Percentiles rank a stretch among this genome's conserved stretches.
phyloP scores from a whole-genome alignment of 257 asterid species.

The Plantago ovata region DNA sequence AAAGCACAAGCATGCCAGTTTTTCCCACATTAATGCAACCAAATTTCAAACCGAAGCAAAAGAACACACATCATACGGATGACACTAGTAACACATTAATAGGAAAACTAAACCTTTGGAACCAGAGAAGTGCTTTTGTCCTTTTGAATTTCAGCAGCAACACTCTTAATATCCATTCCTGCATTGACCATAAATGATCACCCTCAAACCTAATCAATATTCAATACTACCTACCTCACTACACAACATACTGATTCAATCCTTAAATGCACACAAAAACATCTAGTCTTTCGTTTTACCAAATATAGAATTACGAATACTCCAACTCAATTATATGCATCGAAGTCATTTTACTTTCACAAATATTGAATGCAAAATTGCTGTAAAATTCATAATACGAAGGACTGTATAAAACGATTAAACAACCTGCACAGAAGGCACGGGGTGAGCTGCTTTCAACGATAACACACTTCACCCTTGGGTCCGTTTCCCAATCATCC shows the following conservation, averaged over 20 bases:
- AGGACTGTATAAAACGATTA: background rate
- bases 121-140: conserved; percentile 81
- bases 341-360: no score
- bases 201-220: conserved; percentile 36
- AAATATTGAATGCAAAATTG: no score
- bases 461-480: conserved; percentile 84
- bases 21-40: conserved; percentile 16
- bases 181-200: conserved; percentile 57
- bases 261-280: conserved; percentile 1
- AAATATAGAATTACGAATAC: no score
- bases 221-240: no score
- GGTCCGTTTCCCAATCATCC: conserved; percentile 90
- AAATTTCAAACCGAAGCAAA: conserved; percentile 8
- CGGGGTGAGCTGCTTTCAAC: conserved; percentile 87
- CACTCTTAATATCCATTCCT: conserved; percentile 99
- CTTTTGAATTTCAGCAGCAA: conserved; percentile 89
- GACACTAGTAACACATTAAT: conserved; percentile 25
- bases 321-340: no score
- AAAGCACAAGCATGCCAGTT: conserved; percentile 7
- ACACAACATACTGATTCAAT: conserved; percentile 15
- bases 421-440: conserved; percentile 92
- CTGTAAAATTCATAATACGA: no score
- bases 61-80: conserved; percentile 18
- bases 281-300: background rate
- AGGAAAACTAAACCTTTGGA: conserved; percentile 58